Percentiles rank a stretch among this genome's conserved stretches.
Evolutionary conservation across 129 eudicot species (phyloP).

Genomic region (Oenanthe sinensis): DNA sequence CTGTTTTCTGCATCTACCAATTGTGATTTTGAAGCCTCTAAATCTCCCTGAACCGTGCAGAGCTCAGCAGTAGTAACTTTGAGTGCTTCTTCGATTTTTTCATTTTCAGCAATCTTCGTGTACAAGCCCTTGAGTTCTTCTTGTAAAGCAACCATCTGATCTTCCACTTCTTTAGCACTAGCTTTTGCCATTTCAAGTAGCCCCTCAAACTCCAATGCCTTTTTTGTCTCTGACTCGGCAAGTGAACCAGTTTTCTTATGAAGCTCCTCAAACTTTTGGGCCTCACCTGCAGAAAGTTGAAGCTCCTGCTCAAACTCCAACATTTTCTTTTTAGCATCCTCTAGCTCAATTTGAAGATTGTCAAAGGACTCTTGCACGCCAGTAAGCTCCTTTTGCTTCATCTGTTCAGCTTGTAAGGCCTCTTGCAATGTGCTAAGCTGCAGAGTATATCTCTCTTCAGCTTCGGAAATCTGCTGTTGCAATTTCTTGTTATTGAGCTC

Average conservation of each 20-base stretch:
- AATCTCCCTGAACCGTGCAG: conserved; percentile 41
- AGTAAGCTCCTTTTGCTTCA: conserved; percentile 54
- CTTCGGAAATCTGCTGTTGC: conserved; percentile 38
- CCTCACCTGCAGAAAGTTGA: conserved; percentile 47
- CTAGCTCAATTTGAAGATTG: conserved; percentile 53
- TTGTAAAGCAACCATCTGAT: conserved; percentile 51
- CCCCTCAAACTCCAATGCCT: conserved; percentile 61
- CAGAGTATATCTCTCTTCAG: conserved; percentile 43
- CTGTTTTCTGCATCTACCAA: conserved; percentile 35
- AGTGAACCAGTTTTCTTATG: conserved; percentile 66
- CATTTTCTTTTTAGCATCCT: conserved; percentile 57
- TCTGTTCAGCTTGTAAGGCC: conserved; percentile 58
- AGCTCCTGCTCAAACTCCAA: conserved; percentile 54
- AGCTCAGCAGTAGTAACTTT: conserved; percentile 44
- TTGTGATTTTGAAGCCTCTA: conserved; percentile 51
- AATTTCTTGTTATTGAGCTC: conserved; percentile 52
- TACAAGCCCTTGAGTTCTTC: conserved; percentile 61
- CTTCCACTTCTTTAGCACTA: conserved; percentile 70
- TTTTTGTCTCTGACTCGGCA: conserved; percentile 74
- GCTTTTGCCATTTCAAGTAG: conserved; percentile 64
- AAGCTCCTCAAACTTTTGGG: conserved; percentile 65
- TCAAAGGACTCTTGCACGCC: conserved; percentile 61
- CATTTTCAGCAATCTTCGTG: conserved; percentile 55
- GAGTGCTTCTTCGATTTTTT: conserved; percentile 63
- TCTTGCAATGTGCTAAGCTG: conserved; percentile 59